Evolutionary conservation across 2,329 filamentous ascomycete genomes (phyloP), one percentile per base, ranked within the genome.

Genomic region (Penicillium sp.): DNA sequence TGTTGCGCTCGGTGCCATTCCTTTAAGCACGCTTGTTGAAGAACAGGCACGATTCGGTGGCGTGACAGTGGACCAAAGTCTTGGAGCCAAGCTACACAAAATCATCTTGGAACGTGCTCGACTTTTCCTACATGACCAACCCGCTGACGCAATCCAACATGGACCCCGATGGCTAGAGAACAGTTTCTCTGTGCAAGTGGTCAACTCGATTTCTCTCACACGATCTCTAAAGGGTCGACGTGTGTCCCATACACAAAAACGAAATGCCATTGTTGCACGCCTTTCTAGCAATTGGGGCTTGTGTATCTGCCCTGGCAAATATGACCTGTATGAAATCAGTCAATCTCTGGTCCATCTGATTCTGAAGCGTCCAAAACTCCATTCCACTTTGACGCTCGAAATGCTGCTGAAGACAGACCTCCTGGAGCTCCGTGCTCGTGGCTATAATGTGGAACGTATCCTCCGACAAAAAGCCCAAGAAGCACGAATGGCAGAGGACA

Each of bases 371-470:
- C 91, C 93, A 7, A 93, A 90, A 58, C 89, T 96, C 64, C 89
- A 95, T 66, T 91, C 93, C 2, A 91, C 90, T 48, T 82, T 97
- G 49, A 93, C 94, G 47, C 85, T 99, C 49, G 94, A 97, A 72
- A 92, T 91, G 46, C 88, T 99, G 56, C 77, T 99, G 30, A 93
- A 89, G 51, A 86, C 94, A 7, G 90, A 93, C 61, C 79, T 99
- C 20, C 83, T 89, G 40, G 87, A 92, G 45, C 76, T 99, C 33
- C 87, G 90, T 63, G 85, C 86, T 54, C 90, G 94, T 58, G 94
- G 94, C 1, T 97, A 97, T 78, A 97, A 99, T 61, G 94, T 99
- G 32, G 91, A 97, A 66, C 88, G 94, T 43, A 97, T 99, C 56
- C 80, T 99, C 18, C 85, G 90, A 30, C 88, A 88, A 47, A 95